Evolutionary conservation across 1,284 basidiomycete species (phyloP).

Genomic region (Puccinia hordei): DNA sequence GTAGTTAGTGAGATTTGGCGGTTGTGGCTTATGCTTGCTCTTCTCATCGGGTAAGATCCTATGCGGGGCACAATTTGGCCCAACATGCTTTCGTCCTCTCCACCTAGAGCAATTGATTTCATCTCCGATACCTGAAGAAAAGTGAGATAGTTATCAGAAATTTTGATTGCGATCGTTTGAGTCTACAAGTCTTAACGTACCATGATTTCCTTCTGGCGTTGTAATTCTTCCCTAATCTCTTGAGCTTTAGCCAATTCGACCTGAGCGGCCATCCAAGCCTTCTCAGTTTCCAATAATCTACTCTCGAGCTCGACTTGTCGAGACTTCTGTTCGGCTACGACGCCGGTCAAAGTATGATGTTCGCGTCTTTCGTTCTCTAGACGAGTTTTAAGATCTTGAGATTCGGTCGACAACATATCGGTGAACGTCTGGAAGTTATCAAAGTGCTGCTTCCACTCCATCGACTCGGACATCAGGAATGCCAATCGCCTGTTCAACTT

Average conservation of each 20-base stretch:
- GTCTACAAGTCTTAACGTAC: constrained; percentile 36
- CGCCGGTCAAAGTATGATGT: constrained; percentile 51
- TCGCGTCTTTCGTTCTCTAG: constrained; percentile 54
- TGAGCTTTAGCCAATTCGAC: constrained; percentile 53
- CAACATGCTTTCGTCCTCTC: constrained; percentile 26
- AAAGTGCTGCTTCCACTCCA: constrained; percentile 52
- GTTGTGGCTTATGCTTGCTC: constrained; percentile 3
- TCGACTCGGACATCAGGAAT: constrained; percentile 45
- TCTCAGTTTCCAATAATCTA: constrained; percentile 51
- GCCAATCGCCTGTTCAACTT: constrained; percentile 49
- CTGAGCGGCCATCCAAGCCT: constrained; percentile 47
- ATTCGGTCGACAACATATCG: constrained; percentile 54
- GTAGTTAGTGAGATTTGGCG: constrained; percentile 22
- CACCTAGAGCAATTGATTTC: constrained; percentile 42
- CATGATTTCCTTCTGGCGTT: constrained; percentile 53
- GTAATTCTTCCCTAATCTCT: constrained; percentile 51
- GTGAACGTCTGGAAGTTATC: constrained; percentile 52
- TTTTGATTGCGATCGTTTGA: constrained; percentile 6
- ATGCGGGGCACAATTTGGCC: constrained; percentile 22
- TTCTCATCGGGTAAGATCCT: constrained; percentile 6
- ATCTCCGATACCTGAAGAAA: constrained; percentile 42
- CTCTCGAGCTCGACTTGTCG: constrained; percentile 52
- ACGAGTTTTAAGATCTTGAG: constrained; percentile 52
- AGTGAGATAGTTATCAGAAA: constrained; percentile 24
- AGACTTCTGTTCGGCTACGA: constrained; percentile 52